phyloP scores from a whole-genome alignment of 1,284 basidiomycete genomes.

The Heterobasidion irregulare region DNA sequence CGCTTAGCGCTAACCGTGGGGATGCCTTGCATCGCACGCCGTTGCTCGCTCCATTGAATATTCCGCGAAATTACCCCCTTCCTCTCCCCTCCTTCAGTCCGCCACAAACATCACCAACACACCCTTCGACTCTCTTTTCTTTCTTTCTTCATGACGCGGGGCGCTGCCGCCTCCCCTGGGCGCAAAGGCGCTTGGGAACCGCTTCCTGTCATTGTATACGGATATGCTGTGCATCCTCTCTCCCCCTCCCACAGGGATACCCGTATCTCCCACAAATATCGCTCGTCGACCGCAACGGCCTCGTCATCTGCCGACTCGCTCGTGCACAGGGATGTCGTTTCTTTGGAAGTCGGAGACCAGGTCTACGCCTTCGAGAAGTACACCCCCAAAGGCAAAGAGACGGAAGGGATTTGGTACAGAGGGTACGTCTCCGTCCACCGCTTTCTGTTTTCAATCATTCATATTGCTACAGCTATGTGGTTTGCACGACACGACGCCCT shows the following conservation, averaged over 20 bases:
- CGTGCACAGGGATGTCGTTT: constrained; percentile 67
- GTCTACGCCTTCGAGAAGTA: constrained; percentile 95
- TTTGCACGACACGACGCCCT: constrained; percentile 71
- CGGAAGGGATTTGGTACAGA: constrained; percentile 80
- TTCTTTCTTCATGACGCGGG: not conserved
- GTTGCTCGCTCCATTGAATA: too few species aligned
- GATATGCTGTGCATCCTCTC: constrained; percentile 75
- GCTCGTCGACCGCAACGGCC: constrained; percentile 65
- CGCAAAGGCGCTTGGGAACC: constrained; percentile 64
- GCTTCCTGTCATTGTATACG: constrained; percentile 72
- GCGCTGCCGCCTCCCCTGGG: constrained; percentile 11
- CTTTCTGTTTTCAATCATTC: not conserved
- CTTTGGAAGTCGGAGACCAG: constrained; percentile 88
- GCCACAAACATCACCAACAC: not conserved
- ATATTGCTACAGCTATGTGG: constrained; percentile 65
- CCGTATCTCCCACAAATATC: constrained; percentile 49
- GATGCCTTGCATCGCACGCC: too few species aligned
- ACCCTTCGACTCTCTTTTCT: not conserved
- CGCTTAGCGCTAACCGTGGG: too few species aligned
- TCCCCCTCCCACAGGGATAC: constrained; percentile 67
- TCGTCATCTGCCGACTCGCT: constrained; percentile 57
- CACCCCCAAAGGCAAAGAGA: constrained; percentile 61
- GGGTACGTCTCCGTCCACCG: constrained; percentile 50
- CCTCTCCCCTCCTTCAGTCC: not conserved
- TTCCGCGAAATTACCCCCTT: not conserved